Evolutionary conservation across 2,329 filamentous ascomycete species (phyloP).

Genomic region (Aspergillus floridensis): DNA sequence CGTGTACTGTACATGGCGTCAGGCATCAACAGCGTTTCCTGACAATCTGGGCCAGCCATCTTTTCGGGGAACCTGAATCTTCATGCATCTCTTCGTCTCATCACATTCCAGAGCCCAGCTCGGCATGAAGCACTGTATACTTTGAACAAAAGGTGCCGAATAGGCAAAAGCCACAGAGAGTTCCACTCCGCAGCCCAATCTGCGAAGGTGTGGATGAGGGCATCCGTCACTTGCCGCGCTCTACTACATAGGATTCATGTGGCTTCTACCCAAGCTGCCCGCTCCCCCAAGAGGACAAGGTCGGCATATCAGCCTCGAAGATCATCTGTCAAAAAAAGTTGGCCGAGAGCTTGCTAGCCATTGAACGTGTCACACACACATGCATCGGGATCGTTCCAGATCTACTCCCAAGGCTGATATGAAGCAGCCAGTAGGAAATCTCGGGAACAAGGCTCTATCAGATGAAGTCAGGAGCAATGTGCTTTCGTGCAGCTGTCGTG

Average conservation of each 20-base stretch:
- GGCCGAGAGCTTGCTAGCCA: neutral
- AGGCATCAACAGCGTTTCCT: neutral
- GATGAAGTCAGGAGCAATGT: slow-evolving; percentile 3
- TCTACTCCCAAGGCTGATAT: slow-evolving; percentile 11
- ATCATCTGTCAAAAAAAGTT: neutral
- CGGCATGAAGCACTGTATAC: neutral
- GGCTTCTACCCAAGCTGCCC: slow-evolving; percentile 8
- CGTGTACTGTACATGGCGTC: neutral
- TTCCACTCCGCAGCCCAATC: slow-evolving; percentile 12
- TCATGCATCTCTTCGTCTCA: neutral
- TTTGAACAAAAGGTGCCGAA: slow-evolving; percentile 1
- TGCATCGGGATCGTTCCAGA: slow-evolving; percentile 4
- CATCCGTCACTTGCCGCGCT: slow-evolving; percentile 3
- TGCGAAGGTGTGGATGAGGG: slow-evolving; percentile 3
- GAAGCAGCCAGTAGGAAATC: slow-evolving; percentile 13
- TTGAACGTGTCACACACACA: neutral
- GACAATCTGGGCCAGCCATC: neutral
- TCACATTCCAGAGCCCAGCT: neutral
- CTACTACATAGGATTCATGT: neutral
- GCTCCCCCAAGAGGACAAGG: neutral
- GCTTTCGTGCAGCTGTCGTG: slow-evolving; percentile 1
- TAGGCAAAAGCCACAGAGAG: slow-evolving; percentile 10
- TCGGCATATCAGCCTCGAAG: neutral
- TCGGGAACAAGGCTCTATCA: neutral
- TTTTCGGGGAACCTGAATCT: neutral